Evolutionary conservation across 148 eudicot genomes (phyloP).

Genomic region (Oxyria digyna): DNA sequence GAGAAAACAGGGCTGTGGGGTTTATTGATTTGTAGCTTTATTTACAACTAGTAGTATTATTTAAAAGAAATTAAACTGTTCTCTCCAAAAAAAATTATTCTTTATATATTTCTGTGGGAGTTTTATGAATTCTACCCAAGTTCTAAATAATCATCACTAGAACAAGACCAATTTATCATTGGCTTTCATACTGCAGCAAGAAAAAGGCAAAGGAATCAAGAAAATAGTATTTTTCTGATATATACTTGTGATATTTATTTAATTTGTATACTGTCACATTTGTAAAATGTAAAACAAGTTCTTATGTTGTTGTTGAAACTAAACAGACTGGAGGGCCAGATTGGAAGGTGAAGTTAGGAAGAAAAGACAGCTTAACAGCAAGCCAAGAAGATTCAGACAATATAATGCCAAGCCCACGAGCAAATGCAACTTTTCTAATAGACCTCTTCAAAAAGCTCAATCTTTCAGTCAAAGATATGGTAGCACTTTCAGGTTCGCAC

Average conservation of each 20-base stretch:
- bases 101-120: too few relatives aligned
- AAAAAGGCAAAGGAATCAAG: too few relatives aligned
- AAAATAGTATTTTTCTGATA: too few relatives aligned
- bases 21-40: background rate
- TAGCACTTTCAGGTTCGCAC: conserved; percentile 91
- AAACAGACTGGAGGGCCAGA: conserved; percentile 80
- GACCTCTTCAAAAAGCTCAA: conserved; percentile 45
- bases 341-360: conserved; percentile 87
- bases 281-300: background rate
- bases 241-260: background rate
- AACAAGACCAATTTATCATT: background rate
- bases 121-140: too few relatives aligned
- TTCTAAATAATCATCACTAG: too few relatives aligned
- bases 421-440: conserved; percentile 47
- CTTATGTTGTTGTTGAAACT: background rate
- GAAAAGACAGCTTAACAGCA: conserved; percentile 70
- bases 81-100: too few relatives aligned
- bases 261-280: background rate
- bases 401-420: conserved; percentile 95
- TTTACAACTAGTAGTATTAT: too few relatives aligned
- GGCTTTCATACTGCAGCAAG: background rate
- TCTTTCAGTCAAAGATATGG: conserved; percentile 57
- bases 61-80: too few relatives aligned
- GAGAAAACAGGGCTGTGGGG: background rate
- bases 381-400: conserved; percentile 64